These are phyloP conservation scores for Backusella parvicylindrica DNA, from an alignment of 192 early-diverging fungal species.

Conservation along the genomic window DNA sequence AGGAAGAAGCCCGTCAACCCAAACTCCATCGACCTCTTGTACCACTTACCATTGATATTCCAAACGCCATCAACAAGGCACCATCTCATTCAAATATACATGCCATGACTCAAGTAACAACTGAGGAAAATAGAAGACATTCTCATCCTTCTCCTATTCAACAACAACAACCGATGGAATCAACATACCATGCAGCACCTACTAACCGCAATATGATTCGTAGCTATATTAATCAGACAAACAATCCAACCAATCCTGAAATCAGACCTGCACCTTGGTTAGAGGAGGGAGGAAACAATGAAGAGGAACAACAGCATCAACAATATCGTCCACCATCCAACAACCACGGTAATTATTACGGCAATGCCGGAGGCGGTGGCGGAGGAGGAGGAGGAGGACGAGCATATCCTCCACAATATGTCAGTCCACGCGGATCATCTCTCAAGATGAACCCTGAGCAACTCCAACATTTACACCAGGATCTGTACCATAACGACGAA, in stretches of 20 bases:
- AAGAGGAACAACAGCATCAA: not conserved
- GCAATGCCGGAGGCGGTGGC: not conserved
- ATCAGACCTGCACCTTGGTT: constrained; percentile 7
- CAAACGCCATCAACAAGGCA: not conserved
- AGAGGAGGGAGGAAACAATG: not conserved
- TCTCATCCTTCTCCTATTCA: not conserved
- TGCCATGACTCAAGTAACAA: not conserved
- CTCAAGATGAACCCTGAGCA: not conserved
- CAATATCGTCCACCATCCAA: not conserved
- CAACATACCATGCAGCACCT: not conserved
- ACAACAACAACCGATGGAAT: not conserved
- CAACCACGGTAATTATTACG: not conserved
- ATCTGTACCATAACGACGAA: not conserved
- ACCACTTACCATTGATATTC: constrained; percentile 28
- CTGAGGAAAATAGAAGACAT: constrained; percentile 4
- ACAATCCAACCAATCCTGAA: not conserved
- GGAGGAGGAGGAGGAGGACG: too few species aligned
- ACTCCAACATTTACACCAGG: not conserved
- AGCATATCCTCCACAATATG: not conserved
- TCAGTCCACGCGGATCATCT: not conserved
- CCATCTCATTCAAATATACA: not conserved
- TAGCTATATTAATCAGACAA: not conserved
- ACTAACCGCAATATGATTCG: not conserved
- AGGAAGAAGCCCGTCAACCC: not conserved
- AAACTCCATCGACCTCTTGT: constrained; percentile 12